A percentile compares a stretch with the other conserved stretches of the same genome.
phyloP scores from a whole-genome alignment of 169 alveolate genomes.

The Plasmodium adleri region DNA sequence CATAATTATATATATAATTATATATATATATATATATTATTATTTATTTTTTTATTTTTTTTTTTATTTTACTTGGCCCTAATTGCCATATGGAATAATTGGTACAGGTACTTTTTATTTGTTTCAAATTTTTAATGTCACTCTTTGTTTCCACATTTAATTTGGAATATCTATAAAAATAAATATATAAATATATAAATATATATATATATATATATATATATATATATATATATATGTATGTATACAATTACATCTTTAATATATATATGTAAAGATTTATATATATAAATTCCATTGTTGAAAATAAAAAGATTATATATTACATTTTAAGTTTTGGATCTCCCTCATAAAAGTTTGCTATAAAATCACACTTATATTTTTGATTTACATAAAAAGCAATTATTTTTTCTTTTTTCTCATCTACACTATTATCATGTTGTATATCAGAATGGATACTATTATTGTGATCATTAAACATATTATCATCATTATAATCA shows the following conservation, averaged over 20 bases:
- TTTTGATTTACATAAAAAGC: constrained; percentile 57
- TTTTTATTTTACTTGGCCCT: constrained; percentile 18
- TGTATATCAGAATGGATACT: not conserved
- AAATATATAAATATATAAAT: not conserved
- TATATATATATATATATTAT: not conserved
- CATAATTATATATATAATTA: not conserved
- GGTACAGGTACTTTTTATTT: constrained; percentile 17
- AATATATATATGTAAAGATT: not conserved
- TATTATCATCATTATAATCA: not conserved
- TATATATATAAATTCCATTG: not conserved
- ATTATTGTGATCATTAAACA: not conserved
- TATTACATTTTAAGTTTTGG: constrained; percentile 28
- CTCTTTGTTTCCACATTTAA: constrained; percentile 62
- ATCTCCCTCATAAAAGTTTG: constrained; percentile 35
- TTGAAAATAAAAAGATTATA: not conserved
- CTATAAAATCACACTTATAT: constrained; percentile 50
- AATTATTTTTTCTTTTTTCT: constrained; percentile 6
- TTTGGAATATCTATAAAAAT: constrained; percentile 32
- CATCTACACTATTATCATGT: not conserved
- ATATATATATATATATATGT: not conserved
- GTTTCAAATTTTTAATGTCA: constrained; percentile 45
- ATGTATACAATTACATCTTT: not conserved
- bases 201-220: not conserved
- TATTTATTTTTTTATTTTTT: not conserved
- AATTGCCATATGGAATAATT: constrained; percentile 52